phyloP scores from a whole-genome alignment of 1,139 yeast genomes.

The Meyerozyma athensensis region DNA sequence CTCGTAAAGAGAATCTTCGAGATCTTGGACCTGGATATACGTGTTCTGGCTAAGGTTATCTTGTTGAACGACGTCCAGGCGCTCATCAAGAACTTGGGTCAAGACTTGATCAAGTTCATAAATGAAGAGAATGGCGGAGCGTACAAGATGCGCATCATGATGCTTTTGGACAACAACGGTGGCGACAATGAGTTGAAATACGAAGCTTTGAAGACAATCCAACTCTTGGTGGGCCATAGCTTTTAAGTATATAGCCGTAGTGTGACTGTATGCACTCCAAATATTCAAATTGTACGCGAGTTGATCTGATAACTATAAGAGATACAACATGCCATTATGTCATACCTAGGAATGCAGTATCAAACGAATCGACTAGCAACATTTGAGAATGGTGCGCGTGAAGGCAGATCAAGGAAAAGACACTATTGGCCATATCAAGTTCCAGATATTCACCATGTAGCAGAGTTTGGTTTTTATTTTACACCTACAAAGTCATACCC shows the following conservation, averaged over 20 bases:
- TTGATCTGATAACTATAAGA: background rate
- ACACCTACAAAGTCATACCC: constrained; percentile 47
- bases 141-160: constrained; percentile 73
- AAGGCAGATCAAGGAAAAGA: constrained; percentile 17
- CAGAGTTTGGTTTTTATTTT: constrained; percentile 67
- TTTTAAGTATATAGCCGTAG: constrained; percentile 13
- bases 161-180: constrained; percentile 61
- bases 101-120: constrained; percentile 70
- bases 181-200: constrained; percentile 85
- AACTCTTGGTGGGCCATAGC: constrained; percentile 75
- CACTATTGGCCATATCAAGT: constrained; percentile 33
- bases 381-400: constrained; percentile 21
- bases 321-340: constrained; percentile 1
- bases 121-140: constrained; percentile 55
- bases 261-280: background rate
- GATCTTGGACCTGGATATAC: constrained; percentile 24
- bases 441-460: constrained; percentile 40
- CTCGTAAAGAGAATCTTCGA: constrained; percentile 52
- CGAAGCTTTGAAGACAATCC: constrained; percentile 93
- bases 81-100: constrained; percentile 40
- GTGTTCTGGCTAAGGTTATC: constrained; percentile 30
- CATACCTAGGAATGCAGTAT: constrained; percentile 12
- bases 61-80: constrained; percentile 52
- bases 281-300: background rate
- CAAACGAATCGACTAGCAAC: constrained; percentile 22